Evolutionary conservation across 148 eudicot species (phyloP), one percentile per base, ranked within the genome.

Genomic region (Simmondsia chinensis): DNA sequence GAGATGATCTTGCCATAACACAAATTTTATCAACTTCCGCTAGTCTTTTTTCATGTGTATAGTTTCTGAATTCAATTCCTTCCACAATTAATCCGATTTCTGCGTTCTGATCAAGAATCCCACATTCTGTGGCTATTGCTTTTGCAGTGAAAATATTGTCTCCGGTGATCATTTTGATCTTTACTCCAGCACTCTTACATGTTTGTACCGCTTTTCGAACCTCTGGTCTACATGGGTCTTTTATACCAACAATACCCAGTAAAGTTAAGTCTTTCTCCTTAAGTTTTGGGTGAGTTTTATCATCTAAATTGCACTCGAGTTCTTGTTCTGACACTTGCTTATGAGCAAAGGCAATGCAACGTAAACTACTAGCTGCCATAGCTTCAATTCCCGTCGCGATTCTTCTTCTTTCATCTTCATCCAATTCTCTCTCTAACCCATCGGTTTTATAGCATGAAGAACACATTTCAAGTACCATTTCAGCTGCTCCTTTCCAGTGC

Each of bases 401-500:
- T 24, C 65, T 56, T 10, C 43, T 63, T 40, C 79, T 69, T 46
- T 24, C 60, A 15, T 68, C 72, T 48, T 69, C 64, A 36, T 70
- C 64, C 52, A 87, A 71, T 0, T 24, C 13, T 36, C 39, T 63
- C 10, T 49, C 23, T 15, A 36, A 33, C 35, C 96, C 93, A 2
- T 33, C 37, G 11, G 31, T 15, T 6, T 63, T 50, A 44, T 56
- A 69, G 57, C 78, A 86, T 45, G 41, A 21, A 1, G 79, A 57
- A 45, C 96, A 87, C 74, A 54, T 52, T 52, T 63, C 65, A 30
- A 86, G 60, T 5, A 86, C 37, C 50, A 86, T 82, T 53, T 86
- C 91, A 43, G 96, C 93, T 14, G 91, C 96, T 54, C 96, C 96
- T 67, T 86, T 86, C 91, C 83, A 86, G 39, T 86, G 96, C 54